Base-by-base conservation (phyloP, 305 asterid genomes). In the Rubia balearica region DNA sequence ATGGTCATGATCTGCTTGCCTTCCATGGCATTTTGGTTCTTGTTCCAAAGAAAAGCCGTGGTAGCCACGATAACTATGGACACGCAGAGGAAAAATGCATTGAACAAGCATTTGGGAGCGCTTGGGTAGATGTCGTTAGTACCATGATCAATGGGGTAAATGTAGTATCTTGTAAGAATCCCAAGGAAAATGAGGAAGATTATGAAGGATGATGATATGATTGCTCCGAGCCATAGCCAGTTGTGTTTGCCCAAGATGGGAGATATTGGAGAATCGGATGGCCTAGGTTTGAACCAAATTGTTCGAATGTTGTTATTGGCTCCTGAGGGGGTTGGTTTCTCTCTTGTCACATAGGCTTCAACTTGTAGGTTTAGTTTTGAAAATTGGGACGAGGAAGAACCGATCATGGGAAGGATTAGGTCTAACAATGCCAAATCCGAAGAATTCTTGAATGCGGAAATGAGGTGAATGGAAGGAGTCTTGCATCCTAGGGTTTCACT, bases 191-290 rank as follows among this genome's bases (percentile, higher is more conserved):
- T 55, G 69, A 90, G 88, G 68, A 82, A 88, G 60, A 81, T 6
- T 65, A 78, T 1, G 68, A 88, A 88, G 6, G 95, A 85, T 16
- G 86, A 64, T 42, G 90, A 69, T 61, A 84, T 82, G 27, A 88
- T 82, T 46, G 88, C 88, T 5, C 84, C 95, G 30, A 90, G 88
- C 84, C 85, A 88, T 5, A 86, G 80, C 92, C 92, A 85, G 69
- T 69, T 80, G 71, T 61, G 82, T 36, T 77, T 41, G 71, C 89
- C 92, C 41, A 82, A 71, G n/a, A 79, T 78, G 6, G 83, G 69
- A 7, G 84, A 65, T 64, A 86, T 75, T 9, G 89, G 81, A 12
- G 62, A 62, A 19, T 86, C 86, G 61, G 68, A 61, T 38, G 61
- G 78, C 69, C 74, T 75, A 56, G 84, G 88, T 69, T 82, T 81